These are phyloP conservation scores for Aspergillus amoenus DNA, from an alignment of 2,329 filamentous ascomycete species.

Conservation along the genomic window DNA sequence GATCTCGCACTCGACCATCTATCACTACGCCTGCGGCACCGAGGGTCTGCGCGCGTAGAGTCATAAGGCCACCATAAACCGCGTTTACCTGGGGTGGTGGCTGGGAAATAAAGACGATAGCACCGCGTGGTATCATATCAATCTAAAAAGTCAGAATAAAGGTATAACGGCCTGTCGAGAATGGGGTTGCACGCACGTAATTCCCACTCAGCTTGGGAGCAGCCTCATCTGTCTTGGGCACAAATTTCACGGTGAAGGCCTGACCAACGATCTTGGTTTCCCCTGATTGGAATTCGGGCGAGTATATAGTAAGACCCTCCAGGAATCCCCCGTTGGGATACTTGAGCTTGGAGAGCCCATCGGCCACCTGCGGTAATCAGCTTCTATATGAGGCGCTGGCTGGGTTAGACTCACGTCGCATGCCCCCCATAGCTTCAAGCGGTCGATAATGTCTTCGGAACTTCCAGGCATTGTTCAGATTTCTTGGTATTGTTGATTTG, in stretches of 20 bases:
- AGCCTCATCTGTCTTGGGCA: slow-evolving; percentile 37
- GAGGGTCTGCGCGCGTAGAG: slow-evolving; percentile 45
- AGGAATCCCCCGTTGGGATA: slow-evolving; percentile 52
- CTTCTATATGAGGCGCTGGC: background rate
- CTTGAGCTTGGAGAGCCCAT: slow-evolving; percentile 7
- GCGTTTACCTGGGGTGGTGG: slow-evolving; percentile 46
- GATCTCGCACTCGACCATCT: slow-evolving; percentile 54
- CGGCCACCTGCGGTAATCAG: background rate
- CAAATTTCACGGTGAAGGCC: slow-evolving; percentile 57
- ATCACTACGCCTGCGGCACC: slow-evolving; percentile 52
- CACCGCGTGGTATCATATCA: slow-evolving; percentile 48
- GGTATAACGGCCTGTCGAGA: too few relatives aligned
- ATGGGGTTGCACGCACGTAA: background rate
- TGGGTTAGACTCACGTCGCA: background rate
- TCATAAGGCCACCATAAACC: slow-evolving; percentile 57
- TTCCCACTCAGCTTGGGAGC: background rate
- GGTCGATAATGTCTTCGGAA: background rate
- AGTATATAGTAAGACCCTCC: slow-evolving; percentile 55
- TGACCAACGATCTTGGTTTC: slow-evolving; percentile 55
- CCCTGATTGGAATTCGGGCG: slow-evolving; percentile 52
- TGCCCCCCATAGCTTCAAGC: background rate
- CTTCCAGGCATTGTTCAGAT: background rate
- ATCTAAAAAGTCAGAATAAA: slow-evolving; percentile 32
- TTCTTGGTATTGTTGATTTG: background rate
- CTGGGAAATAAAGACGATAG: slow-evolving; percentile 53